Evolutionary conservation across 768 basidiomycete species (phyloP).

Genomic region (Artomyces pyxidatus): DNA sequence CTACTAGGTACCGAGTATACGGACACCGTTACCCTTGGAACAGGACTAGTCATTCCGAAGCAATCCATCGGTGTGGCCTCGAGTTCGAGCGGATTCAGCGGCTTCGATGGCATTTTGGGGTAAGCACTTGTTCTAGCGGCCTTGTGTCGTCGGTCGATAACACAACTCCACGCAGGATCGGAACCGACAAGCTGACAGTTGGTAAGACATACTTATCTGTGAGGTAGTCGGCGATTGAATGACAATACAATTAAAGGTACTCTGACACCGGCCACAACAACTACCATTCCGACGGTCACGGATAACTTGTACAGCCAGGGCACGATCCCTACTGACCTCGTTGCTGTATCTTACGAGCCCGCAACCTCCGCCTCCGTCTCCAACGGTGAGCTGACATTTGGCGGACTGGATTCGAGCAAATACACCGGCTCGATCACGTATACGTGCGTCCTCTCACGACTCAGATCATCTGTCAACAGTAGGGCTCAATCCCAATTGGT

Average conservation of each 20-base stretch:
- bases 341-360: slow-evolving; percentile 27
- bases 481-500: neutral
- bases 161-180: slow-evolving; percentile 36
- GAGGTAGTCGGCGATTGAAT: no score
- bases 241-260: slow-evolving; percentile 25
- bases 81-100: slow-evolving; percentile 30
- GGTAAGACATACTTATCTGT: slow-evolving; percentile 17
- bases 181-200: slow-evolving; percentile 47
- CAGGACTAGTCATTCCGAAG: slow-evolving; percentile 37
- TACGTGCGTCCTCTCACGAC: slow-evolving; percentile 13
- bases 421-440: slow-evolving; percentile 24
- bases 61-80: slow-evolving; percentile 64
- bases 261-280: slow-evolving; percentile 15
- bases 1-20: slow-evolving; percentile 24
- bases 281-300: slow-evolving; percentile 45
- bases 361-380: slow-evolving; percentile 14
- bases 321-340: slow-evolving; percentile 17
- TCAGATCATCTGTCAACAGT: neutral
- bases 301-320: slow-evolving; percentile 27
- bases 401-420: slow-evolving; percentile 25
- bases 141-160: neutral
- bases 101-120: slow-evolving; percentile 62
- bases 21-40: slow-evolving; percentile 47
- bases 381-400: slow-evolving; percentile 32
- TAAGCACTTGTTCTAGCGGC: slow-evolving; percentile 24